Evolutionary conservation across 306 rosid genomes (phyloP).

Genomic region (Rosa multiflora): DNA sequence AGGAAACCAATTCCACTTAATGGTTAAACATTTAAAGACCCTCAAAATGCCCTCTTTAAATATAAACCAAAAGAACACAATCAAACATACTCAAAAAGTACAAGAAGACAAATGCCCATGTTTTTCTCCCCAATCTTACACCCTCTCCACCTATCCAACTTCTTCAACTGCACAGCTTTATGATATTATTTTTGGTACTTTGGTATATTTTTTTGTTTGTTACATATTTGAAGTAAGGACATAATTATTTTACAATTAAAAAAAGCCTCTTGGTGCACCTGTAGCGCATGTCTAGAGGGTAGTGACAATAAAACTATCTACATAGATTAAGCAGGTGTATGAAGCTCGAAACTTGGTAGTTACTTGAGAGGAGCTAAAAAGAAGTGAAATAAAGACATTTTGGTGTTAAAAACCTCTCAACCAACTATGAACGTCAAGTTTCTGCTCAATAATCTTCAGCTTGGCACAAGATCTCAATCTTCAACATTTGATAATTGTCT

Average conservation of each 20-base stretch:
- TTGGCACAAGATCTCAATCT: not conserved
- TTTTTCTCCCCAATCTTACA: not conserved
- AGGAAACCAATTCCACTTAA: not conserved
- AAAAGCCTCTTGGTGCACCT: not conserved
- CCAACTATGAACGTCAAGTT: not conserved
- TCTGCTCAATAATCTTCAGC: not conserved
- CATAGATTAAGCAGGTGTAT: not conserved
- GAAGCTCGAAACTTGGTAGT: not conserved
- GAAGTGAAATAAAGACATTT: not conserved
- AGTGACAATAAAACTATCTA: not conserved
- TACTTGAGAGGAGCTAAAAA: not conserved
- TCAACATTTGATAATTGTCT: not conserved
- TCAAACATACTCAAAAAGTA: not conserved
- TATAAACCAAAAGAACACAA: not conserved
- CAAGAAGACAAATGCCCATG: not conserved
- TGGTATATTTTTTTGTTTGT: not conserved
- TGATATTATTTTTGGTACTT: not conserved
- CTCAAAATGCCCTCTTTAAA: not conserved
- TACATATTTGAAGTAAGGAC: not conserved
- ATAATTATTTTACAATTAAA: not conserved
- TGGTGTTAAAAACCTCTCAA: not conserved
- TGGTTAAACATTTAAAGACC: not conserved
- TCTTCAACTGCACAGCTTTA: not conserved
- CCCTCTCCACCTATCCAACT: not conserved
- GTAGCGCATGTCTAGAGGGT: not conserved